Base-by-base conservation (phyloP, 768 basidiomycete genomes). In the Inosperma sp. region DNA sequence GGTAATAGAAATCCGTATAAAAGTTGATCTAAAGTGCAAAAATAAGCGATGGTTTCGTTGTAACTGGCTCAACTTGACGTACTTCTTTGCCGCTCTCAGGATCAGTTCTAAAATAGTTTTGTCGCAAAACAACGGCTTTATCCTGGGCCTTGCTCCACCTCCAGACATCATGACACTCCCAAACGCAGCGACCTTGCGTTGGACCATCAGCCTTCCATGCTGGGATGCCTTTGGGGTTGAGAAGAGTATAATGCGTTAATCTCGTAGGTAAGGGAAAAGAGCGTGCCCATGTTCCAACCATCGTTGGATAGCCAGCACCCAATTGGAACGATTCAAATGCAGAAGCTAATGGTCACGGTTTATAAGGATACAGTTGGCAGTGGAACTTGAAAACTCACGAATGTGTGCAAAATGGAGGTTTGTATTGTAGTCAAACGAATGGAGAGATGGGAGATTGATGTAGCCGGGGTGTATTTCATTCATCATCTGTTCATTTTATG, bases 381-480 rank as follows among this genome's bases (percentile, higher is more conserved):
- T 43, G n/a, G 6, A 29, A 10, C 3, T 21, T 35, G 45, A 12
- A 4, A 36, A 80, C 86, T 74, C 64, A 84, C 89, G 86, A 56
- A 87, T 77, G 57, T 83, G 72, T 3, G 82, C 78, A 30, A 97
- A 76, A 59, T 96, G 94, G 12, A 99, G 80, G 61, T 97, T 93
- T 2, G 93, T 93, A 54, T 93, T 96, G 65, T 96, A 96, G 67
- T 97, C 86, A 69, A 91, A 97, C 8, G 75, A 72, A 57, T 96
- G 84, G 37, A 96, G 73, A 1, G 91, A 90, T 21, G 79, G 75
- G 5, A 96, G 71, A 47, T 86, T 80, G 52, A 95, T 83, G 65
- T 95, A 98, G 34, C 95, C 96, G 60, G 85, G 76, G 69, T 99
- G 93, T 0, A 93, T 93, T 67, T 96, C 93, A 57, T 97, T 96